Evolutionary conservation across 495 filamentous ascomycete genomes (phyloP).

Genomic region (Penicillium coprophilum): DNA sequence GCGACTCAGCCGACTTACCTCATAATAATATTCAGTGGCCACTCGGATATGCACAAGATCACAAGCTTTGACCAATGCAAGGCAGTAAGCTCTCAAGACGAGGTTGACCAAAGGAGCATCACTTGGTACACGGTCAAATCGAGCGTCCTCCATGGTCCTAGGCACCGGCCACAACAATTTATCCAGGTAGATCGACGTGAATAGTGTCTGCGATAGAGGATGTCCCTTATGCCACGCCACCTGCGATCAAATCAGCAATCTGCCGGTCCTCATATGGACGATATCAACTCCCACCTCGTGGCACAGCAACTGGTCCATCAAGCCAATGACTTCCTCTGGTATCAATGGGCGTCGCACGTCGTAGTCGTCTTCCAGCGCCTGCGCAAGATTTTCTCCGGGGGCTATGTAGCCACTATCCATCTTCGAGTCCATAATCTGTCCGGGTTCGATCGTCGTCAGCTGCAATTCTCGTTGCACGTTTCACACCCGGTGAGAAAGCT

Average conservation of each 20-base stretch:
- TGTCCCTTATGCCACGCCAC: conserved; percentile 97
- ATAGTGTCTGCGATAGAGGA: conserved; percentile 89
- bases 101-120: conserved; percentile 56
- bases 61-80: conserved; percentile 81
- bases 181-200: conserved; percentile 93
- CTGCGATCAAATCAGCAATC: conserved; percentile 46
- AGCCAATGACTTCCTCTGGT: conserved; percentile 80
- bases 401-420: conserved; percentile 91
- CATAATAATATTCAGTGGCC: conserved; percentile 77
- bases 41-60: conserved; percentile 74
- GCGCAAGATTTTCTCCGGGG: conserved; percentile 62
- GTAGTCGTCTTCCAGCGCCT: conserved; percentile 76
- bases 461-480: conserved; percentile 8
- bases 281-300: conserved; percentile 63
- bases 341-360: conserved; percentile 67
- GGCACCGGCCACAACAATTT: conserved; percentile 73
- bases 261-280: background rate
- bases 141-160: conserved; percentile 63
- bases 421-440: conserved; percentile 94
- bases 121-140: conserved; percentile 54
- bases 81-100: conserved; percentile 81
- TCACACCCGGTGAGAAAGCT: conserved; percentile 9
- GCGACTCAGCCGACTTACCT: conserved; percentile 55
- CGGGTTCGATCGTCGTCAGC: conserved; percentile 16
- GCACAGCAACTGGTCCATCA: conserved; percentile 91